Conservation (phyloP, 1,284 basidiomycete genomes). For the Neotropicomus parvogracilis region DNA sequence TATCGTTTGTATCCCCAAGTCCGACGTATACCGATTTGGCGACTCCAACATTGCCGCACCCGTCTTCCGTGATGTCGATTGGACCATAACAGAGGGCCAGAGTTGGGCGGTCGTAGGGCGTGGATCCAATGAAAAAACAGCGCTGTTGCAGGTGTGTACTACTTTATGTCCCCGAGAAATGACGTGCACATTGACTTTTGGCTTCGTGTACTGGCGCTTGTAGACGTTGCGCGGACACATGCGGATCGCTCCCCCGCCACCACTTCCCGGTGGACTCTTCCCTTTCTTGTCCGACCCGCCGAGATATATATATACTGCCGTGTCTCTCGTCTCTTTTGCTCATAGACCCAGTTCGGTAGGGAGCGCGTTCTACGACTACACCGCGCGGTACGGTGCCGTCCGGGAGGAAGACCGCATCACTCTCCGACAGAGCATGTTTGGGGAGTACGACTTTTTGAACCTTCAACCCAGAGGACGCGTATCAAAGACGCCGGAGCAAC, state of each 20-base stretch:
- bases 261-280: constrained; percentile 64
- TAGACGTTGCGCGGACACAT: constrained; percentile 70
- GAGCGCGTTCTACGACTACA: constrained; percentile 87
- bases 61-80: constrained; percentile 51
- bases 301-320: constrained; percentile 45
- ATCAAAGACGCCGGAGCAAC: constrained; percentile 19
- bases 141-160: constrained; percentile 56
- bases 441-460: constrained; percentile 41
- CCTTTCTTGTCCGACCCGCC: constrained; percentile 53
- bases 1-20: constrained; percentile 42
- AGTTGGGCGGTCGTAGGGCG: constrained; percentile 72
- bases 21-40: constrained; percentile 52
- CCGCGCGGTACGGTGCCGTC: constrained; percentile 84
- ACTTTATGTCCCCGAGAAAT: background rate
- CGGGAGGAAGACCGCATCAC: constrained; percentile 79
- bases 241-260: constrained; percentile 58
- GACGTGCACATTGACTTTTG: background rate
- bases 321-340: constrained; percentile 73
- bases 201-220: too few species aligned
- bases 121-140: constrained; percentile 49
- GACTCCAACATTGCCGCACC: constrained; percentile 43
- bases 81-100: constrained; percentile 59
- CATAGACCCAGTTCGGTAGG: constrained; percentile 55
- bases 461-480: constrained; percentile 24
- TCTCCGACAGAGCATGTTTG: constrained; percentile 66